Evolutionary conservation across 768 basidiomycete species (phyloP).

Genomic region (Suillus alpinus): DNA sequence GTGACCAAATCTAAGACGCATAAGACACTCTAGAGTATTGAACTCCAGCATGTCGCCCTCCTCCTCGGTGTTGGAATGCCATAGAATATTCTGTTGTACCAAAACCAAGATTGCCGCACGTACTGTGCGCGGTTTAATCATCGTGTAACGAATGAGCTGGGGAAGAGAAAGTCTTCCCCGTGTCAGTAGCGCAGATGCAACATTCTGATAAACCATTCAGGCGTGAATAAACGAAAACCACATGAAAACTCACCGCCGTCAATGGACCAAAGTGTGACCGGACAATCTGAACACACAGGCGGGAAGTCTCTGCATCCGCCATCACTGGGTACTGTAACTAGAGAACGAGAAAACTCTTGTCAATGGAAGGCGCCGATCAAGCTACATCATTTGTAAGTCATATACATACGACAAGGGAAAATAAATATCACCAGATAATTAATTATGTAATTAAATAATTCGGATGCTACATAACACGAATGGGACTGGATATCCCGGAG

Average conservation of each 20-base stretch:
- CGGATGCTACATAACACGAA: too few relatives aligned
- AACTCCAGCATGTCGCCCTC: constrained; percentile 78
- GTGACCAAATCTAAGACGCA: constrained; percentile 78
- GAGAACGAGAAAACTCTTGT: not conserved
- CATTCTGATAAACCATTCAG: constrained; percentile 45
- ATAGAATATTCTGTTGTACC: constrained; percentile 89
- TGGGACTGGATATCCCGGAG: too few relatives aligned
- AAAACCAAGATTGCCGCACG: constrained; percentile 74
- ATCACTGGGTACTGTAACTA: constrained; percentile 30
- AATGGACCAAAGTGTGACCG: constrained; percentile 64
- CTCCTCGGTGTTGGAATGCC: constrained; percentile 75
- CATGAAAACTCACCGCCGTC: constrained; percentile 49
- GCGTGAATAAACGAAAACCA: constrained; percentile 5
- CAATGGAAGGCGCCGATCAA: not conserved
- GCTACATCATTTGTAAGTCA: not conserved
- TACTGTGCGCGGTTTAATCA: constrained; percentile 62
- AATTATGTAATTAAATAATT: not conserved
- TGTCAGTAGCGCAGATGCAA: constrained; percentile 71
- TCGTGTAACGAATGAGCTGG: constrained; percentile 68
- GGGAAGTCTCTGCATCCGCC: constrained; percentile 62
- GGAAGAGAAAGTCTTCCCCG: constrained; percentile 76
- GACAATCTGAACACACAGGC: constrained; percentile 61
- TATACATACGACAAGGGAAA: too few relatives aligned
- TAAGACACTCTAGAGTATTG: constrained; percentile 79
- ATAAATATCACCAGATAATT: not conserved